These are phyloP conservation scores for Cystofilobasidium ferigula DNA, from an alignment of 768 basidiomycete genomes.

Conservation along the genomic window DNA sequence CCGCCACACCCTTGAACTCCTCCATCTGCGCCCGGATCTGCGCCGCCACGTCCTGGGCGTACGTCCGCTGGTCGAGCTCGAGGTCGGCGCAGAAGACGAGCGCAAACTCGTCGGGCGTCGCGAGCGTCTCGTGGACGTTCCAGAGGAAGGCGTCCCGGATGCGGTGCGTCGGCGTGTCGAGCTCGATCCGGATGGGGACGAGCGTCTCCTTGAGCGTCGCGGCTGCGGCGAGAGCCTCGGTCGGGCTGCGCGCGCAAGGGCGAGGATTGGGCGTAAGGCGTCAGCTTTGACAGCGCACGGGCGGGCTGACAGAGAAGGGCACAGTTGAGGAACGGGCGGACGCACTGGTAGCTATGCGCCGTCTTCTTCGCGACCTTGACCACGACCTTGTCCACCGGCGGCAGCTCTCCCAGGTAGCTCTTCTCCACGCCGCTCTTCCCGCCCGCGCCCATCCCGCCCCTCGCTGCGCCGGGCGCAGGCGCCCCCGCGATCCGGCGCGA, in stretches of 20 bases:
- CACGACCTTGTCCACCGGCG: constrained; percentile 66
- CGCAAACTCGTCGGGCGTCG: constrained; percentile 77
- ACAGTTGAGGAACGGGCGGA: background rate
- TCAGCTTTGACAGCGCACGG: constrained; percentile 7
- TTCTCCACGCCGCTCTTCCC: constrained; percentile 28
- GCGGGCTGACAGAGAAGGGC: too few species aligned
- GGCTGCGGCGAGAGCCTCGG: constrained; percentile 54
- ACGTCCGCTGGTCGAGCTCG: constrained; percentile 55
- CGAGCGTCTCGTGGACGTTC: constrained; percentile 67
- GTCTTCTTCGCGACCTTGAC: constrained; percentile 51
- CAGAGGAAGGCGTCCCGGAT: constrained; percentile 92
- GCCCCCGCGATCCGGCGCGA: background rate
- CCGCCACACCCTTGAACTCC: constrained; percentile 71
- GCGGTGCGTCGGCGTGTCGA: constrained; percentile 81
- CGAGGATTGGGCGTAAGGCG: constrained; percentile 7
- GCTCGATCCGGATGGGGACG: constrained; percentile 87
- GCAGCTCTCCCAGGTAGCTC: constrained; percentile 77
- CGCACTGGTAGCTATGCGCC: constrained; percentile 60
- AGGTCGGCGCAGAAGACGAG: constrained; percentile 77
- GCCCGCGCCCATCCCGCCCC: constrained; percentile 45
- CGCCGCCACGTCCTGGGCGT: constrained; percentile 67
- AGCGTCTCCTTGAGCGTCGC: constrained; percentile 50
- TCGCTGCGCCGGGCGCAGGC: too few species aligned
- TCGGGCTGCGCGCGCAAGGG: constrained; percentile 40
- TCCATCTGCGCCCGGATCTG: constrained; percentile 86